These are phyloP conservation scores for Kuraishia piskuri DNA, from an alignment of 805 yeast species.

Conservation along the genomic window DNA sequence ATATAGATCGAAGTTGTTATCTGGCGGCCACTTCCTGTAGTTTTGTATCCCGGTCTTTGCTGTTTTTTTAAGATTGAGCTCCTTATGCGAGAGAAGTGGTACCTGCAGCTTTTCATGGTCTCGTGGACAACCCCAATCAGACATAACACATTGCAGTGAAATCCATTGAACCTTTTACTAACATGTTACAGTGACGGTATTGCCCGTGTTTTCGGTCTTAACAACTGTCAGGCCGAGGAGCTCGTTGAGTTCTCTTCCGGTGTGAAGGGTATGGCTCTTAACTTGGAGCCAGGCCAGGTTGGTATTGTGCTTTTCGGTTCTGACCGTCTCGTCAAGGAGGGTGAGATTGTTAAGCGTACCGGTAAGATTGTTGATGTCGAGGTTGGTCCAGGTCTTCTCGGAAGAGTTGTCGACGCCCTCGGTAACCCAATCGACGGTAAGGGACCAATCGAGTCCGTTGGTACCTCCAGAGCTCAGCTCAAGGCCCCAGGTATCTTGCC, in stretches of 20 bases:
- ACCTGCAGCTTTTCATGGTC: too few relatives aligned
- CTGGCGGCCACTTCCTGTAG: too few relatives aligned
- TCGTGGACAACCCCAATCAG: too few relatives aligned
- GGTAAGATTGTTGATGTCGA: slow-evolving; percentile 99
- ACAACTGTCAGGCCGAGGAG: slow-evolving; percentile 99
- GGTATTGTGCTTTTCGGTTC: slow-evolving; percentile 99
- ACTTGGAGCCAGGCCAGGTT: slow-evolving; percentile 99
- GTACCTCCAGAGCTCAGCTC: slow-evolving; percentile 91
- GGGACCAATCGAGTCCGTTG: slow-evolving; percentile 89
- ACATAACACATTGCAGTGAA: neutral
- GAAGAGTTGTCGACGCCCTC: slow-evolving; percentile 98
- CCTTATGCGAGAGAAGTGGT: too few relatives aligned
- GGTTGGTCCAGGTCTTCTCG: slow-evolving; percentile 96
- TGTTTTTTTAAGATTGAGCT: too few relatives aligned
- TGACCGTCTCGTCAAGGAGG: slow-evolving; percentile 96
- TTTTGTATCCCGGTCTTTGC: too few relatives aligned
- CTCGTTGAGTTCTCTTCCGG: slow-evolving; percentile 98
- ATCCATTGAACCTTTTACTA: slow-evolving; percentile 6
- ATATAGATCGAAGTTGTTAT: too few relatives aligned
- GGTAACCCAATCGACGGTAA: slow-evolving; percentile 99
- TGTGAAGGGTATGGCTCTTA: slow-evolving; percentile 99
- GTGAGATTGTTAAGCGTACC: slow-evolving; percentile 99
- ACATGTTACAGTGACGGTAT: slow-evolving; percentile 83
- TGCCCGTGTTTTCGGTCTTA: slow-evolving; percentile 99
- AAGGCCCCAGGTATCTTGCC: slow-evolving; percentile 99